Percentiles rank a stretch among this genome's conserved stretches.
These are phyloP conservation scores for Trypanosoma cruzi DNA, from an alignment of 208 protist genomes.

Conservation along the genomic window DNA sequence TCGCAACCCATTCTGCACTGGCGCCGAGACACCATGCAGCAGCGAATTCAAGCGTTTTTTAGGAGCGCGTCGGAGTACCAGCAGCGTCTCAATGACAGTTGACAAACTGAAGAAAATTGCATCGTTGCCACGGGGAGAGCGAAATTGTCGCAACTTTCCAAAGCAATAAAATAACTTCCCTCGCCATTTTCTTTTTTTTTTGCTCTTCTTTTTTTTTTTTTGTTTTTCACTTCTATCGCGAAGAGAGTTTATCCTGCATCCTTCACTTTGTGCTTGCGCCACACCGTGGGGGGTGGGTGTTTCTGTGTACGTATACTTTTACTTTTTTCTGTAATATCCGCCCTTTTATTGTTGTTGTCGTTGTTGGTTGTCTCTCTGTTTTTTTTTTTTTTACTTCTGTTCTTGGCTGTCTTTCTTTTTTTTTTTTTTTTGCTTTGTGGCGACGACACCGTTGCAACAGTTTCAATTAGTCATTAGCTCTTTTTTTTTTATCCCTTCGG, in stretches of 20 bases:
- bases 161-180: not conserved
- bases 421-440: constrained; percentile 2
- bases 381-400: no score
- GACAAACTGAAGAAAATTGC: constrained; percentile 1
- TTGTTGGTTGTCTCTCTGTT: no score
- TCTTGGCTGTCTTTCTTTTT: no score
- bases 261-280: not conserved
- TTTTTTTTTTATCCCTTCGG: constrained; percentile 9
- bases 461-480: not conserved
- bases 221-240: no score
- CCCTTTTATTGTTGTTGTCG: constrained; percentile 17
- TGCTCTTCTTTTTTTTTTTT: constrained; percentile 23
- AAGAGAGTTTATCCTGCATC: not conserved
- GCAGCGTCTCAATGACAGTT: not conserved
- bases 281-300: not conserved
- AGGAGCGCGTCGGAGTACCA: constrained; percentile 1
- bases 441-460: not conserved
- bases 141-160: not conserved
- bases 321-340: not conserved
- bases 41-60: constrained; percentile 8
- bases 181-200: constrained; percentile 19
- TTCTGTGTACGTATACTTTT: not conserved
- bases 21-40: constrained; percentile 1
- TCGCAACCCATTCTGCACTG: not conserved
- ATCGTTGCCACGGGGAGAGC: not conserved